Percentiles rank a stretch among this genome's conserved stretches.
Conservation (phyloP, 768 basidiomycete species). For the Pilatotrama ljubarskyi region DNA sequence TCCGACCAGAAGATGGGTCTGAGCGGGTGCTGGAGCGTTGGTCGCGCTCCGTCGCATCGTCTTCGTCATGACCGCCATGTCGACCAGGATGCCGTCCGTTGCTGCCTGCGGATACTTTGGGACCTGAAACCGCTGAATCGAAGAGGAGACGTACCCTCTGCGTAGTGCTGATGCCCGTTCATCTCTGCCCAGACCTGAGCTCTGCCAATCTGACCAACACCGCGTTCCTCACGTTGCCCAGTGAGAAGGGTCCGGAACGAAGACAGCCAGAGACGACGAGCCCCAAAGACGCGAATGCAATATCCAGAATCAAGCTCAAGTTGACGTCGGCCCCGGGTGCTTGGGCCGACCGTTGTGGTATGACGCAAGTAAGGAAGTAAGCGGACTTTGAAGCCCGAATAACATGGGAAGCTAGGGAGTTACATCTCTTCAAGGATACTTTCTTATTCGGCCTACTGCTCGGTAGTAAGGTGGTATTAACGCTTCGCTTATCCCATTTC, state of each 20-base stretch:
- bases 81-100: constrained; percentile 11
- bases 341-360: not conserved
- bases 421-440: no score
- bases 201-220: not conserved
- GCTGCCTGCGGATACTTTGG: constrained; percentile 3
- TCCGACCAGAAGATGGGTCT: constrained; percentile 32
- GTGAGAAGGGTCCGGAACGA: not conserved
- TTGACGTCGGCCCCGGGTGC: constrained; percentile 6
- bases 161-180: constrained; percentile 15
- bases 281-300: not conserved
- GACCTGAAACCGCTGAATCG: not conserved
- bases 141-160: constrained; percentile 16
- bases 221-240: not conserved
- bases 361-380: not conserved
- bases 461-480: no score
- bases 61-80: constrained; percentile 20
- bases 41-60: constrained; percentile 36
- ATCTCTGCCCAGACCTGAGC: constrained; percentile 1
- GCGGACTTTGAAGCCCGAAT: not conserved
- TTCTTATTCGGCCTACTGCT: not conserved
- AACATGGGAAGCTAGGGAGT: not conserved
- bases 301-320: constrained; percentile 6
- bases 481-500: not conserved
- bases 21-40: constrained; percentile 32
- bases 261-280: not conserved